Evolutionary conservation across 306 rosid species (phyloP).

Genomic region (Vigna trinervia): DNA sequence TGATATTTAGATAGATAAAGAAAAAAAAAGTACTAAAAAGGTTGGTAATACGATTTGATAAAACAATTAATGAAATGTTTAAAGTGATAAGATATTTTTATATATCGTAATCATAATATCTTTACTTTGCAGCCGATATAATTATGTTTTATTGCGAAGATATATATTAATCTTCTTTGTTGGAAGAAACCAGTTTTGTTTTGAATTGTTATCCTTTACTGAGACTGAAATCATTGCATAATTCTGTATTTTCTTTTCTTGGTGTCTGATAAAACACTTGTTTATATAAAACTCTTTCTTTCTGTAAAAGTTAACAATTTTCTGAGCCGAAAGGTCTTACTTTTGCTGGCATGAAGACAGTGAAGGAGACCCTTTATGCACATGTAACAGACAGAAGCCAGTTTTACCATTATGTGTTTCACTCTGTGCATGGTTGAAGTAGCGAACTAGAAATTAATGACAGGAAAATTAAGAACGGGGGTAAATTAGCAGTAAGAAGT

Average conservation of each 20-base stretch:
- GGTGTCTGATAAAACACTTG: too few species aligned
- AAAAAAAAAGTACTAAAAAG: neutral
- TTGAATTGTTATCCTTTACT: neutral
- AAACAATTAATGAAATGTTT: too few species aligned
- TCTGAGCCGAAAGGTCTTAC: neutral
- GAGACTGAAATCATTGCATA: too few species aligned
- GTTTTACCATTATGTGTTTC: slow-evolving; percentile 1
- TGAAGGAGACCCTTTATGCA: neutral
- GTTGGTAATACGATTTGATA: too few species aligned
- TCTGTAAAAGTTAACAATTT: neutral
- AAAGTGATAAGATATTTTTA: too few species aligned
- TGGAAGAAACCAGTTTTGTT: slow-evolving; percentile 23
- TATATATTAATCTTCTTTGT: too few species aligned
- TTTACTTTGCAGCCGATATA: too few species aligned
- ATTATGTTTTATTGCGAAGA: too few species aligned
- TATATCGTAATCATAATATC: too few species aligned
- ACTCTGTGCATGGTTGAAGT: neutral
- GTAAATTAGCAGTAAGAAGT: neutral
- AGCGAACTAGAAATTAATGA: neutral
- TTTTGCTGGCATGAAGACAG: neutral
- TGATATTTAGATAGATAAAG: neutral
- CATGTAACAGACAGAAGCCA: neutral
- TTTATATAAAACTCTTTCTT: too few species aligned
- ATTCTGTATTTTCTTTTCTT: too few species aligned
- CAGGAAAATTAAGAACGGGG: neutral